Base-by-base conservation (phyloP, 2,329 filamentous ascomycete genomes). In the Paraphoma chrysanthemicola region DNA sequence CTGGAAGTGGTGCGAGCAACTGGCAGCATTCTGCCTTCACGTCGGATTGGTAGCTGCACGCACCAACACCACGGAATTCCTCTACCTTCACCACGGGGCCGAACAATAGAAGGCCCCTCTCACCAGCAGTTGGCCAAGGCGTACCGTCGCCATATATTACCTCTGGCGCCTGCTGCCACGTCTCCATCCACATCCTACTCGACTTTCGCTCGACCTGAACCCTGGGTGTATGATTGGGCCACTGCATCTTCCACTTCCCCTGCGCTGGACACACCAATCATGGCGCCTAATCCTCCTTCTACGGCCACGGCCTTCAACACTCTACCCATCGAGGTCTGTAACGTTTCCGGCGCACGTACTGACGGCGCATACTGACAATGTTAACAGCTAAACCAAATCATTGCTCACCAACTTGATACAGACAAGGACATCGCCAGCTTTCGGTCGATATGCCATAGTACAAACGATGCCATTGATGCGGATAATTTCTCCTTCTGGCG, bases 401-500 rank as follows among this genome's bases (percentile, higher is more conserved):
- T 82, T 16, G 78, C 72, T 14, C 51, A 64, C 49, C 51, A 69
- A 14, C 64, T 83, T 17, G 70, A 75, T 1, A 55, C 56, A 6
- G 82, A 85, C 63, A 62, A 65, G 16, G 81, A 85, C 57, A 64
- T 85, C 12, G 63, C 66, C 23, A 73, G 60, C 50, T 84, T 79
- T 63, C 68, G 74, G 6, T 53, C 64, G 1, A 61, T 79, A 17
- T 84, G 82, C 69, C 68, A 63, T 7, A 63, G 60, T 3, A 78
- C 79, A 0, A 66, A 72, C 33, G 51, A 73, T 59, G 76, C 80
- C 6, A 67, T 84, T 51, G 73, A 80, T 30, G 74, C 69, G 5
- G 75, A 78, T 42, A 62, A 73, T 9, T 53, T 62, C 23, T 79
- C 77, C 6, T 81, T 84, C 64, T 86, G 83, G 83, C 78, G 79